Percentiles rank a stretch among this genome's conserved stretches.
phyloP scores from a whole-genome alignment of 768 basidiomycete species.

The Trametes punicea region DNA sequence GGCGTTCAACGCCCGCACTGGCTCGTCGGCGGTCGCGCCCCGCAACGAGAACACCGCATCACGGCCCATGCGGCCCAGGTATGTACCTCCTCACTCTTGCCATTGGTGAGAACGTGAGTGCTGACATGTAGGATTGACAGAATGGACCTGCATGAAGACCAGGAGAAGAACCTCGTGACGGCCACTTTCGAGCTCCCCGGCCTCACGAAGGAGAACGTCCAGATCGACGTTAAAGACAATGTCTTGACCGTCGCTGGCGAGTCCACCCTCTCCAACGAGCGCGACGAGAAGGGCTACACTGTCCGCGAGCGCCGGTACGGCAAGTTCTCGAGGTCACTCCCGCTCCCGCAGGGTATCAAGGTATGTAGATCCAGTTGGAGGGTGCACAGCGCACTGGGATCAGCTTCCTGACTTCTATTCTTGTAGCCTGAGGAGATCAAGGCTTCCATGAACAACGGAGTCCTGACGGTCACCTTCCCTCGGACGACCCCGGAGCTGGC shows the following conservation, averaged over 20 bases:
- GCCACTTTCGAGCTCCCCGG: slow-evolving; percentile 58
- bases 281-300: slow-evolving; percentile 34
- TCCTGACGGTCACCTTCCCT: slow-evolving; percentile 48
- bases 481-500: slow-evolving; percentile 40
- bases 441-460: slow-evolving; percentile 45
- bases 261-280: slow-evolving; percentile 31
- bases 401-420: neutral
- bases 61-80: slow-evolving; percentile 24
- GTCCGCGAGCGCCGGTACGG: slow-evolving; percentile 32
- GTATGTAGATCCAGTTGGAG: too few species aligned
- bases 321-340: slow-evolving; percentile 26
- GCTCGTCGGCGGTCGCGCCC: slow-evolving; percentile 1
- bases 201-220: slow-evolving; percentile 45
- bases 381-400: too few species aligned
- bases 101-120: neutral
- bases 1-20: slow-evolving; percentile 29
- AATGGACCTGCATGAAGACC: slow-evolving; percentile 52
- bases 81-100: neutral
- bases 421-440: slow-evolving; percentile 32
- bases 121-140: slow-evolving; percentile 28
- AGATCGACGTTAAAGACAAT: slow-evolving; percentile 48
- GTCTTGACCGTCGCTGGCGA: slow-evolving; percentile 51
- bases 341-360: slow-evolving; percentile 29
- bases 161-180: slow-evolving; percentile 43
- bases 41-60: slow-evolving; percentile 4